phyloP scores from a whole-genome alignment of 1,139 yeast species.

The Debaryomyces fabryi region DNA sequence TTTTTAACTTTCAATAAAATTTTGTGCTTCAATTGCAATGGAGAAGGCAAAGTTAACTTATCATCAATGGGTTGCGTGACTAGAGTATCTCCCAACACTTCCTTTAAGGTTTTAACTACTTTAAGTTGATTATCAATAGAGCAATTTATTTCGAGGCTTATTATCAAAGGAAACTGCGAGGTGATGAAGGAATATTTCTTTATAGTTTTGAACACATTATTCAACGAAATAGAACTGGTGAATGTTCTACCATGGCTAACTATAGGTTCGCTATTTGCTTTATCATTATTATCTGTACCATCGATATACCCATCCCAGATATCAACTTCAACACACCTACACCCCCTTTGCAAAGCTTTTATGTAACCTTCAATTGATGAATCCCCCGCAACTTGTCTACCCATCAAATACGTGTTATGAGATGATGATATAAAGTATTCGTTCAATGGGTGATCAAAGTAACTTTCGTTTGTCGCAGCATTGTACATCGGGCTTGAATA shows the following conservation, averaged over 20 bases:
- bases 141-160: slow-evolving; percentile 90
- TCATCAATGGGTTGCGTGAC: slow-evolving; percentile 45
- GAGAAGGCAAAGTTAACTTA: slow-evolving; percentile 60
- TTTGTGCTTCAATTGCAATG: slow-evolving; percentile 65
- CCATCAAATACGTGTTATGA: slow-evolving; percentile 89
- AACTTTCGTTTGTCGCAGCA: slow-evolving; percentile 31
- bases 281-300: slow-evolving; percentile 21
- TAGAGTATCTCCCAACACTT: slow-evolving; percentile 61
- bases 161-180: slow-evolving; percentile 79
- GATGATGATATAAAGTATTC: slow-evolving; percentile 91
- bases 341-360: slow-evolving; percentile 87
- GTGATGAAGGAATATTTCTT: slow-evolving; percentile 84
- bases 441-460: slow-evolving; percentile 70
- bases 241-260: slow-evolving; percentile 90
- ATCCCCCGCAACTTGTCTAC: slow-evolving; percentile 89
- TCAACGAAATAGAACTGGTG: slow-evolving; percentile 70
- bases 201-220: slow-evolving; percentile 70
- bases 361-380: slow-evolving; percentile 91
- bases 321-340: slow-evolving; percentile 91
- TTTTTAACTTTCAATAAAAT: slow-evolving; percentile 78
- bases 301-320: slow-evolving; percentile 79
- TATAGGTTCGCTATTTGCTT: slow-evolving; percentile 59
- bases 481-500: slow-evolving; percentile 37
- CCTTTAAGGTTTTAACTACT: slow-evolving; percentile 54
- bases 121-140: slow-evolving; percentile 61